phyloP scores from a whole-genome alignment of 2,329 filamentous ascomycete genomes.

The Colletotrichum zoysiae region DNA sequence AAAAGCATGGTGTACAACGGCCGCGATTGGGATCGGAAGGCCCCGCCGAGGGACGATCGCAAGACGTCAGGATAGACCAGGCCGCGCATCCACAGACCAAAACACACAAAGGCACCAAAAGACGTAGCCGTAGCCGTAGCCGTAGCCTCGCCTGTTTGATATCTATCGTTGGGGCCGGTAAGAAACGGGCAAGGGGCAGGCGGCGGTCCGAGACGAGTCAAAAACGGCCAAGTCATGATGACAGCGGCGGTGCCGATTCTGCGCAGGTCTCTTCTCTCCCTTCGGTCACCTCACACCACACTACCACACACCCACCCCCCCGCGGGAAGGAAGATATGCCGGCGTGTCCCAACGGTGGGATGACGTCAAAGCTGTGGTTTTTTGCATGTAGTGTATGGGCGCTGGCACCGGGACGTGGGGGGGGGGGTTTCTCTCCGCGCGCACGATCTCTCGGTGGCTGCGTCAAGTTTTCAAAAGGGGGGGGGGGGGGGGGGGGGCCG shows the following conservation, averaged over 20 bases:
- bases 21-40: background rate
- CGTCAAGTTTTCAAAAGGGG: background rate
- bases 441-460: conserved; percentile 1
- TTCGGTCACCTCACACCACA: background rate
- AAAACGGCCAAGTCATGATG: conserved; percentile 17
- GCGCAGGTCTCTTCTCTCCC: background rate
- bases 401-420: background rate
- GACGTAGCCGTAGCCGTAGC: too few species aligned
- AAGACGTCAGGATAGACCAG: conserved; percentile 32
- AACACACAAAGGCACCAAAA: background rate
- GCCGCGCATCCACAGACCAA: conserved; percentile 5
- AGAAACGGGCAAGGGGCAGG: conserved; percentile 9
- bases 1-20: background rate
- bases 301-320: too few species aligned
- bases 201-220: background rate
- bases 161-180: background rate
- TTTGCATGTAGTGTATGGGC: conserved; percentile 5
- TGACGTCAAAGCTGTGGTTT: conserved; percentile 33
- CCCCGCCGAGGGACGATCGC: background rate
- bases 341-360: conserved; percentile 7
- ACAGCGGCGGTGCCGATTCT: conserved; percentile 23
- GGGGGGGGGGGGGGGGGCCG: background rate
- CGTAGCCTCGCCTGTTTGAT: conserved; percentile 10
- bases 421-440: conserved; percentile 17
- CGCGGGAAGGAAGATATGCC: conserved; percentile 24